These are phyloP conservation scores for Blastobotrys americana DNA, from an alignment of 805 yeast genomes.

Conservation along the genomic window DNA sequence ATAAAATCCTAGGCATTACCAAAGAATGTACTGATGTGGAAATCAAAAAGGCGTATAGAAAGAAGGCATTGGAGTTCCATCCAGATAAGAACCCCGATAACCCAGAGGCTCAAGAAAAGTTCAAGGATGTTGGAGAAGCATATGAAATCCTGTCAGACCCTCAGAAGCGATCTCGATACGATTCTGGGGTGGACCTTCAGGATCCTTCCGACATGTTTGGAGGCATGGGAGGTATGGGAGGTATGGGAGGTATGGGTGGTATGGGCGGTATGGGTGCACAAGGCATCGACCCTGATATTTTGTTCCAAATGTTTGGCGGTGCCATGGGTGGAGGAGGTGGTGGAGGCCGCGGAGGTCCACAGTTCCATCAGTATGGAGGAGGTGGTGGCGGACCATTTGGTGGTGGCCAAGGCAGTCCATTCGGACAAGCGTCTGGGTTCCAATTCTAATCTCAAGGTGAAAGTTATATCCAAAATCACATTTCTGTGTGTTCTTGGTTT, in stretches of 20 bases:
- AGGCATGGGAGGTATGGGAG: conserved; percentile 73
- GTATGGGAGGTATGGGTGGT: conserved; percentile 52
- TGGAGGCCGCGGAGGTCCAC: conserved; percentile 17
- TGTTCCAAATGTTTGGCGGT: conserved; percentile 36
- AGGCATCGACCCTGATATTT: conserved; percentile 31
- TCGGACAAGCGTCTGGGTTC: conserved; percentile 2
- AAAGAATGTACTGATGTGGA: conserved; percentile 44
- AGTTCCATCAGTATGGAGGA: conserved; percentile 13
- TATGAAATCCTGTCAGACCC: conserved; percentile 78
- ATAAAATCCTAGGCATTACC: conserved; percentile 51
- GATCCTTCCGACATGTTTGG: conserved; percentile 37
- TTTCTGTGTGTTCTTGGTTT: neutral
- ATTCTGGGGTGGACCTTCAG: conserved; percentile 71
- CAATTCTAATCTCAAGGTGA: neutral
- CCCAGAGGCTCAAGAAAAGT: conserved; percentile 84
- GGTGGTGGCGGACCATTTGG: conserved; percentile 17
- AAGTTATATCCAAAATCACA: neutral
- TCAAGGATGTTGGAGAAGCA: conserved; percentile 83
- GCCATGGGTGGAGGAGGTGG: conserved; percentile 21
- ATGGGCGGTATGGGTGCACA: conserved; percentile 39
- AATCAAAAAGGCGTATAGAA: conserved; percentile 69
- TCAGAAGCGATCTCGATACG: conserved; percentile 83
- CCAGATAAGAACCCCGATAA: conserved; percentile 68
- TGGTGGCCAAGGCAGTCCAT: conserved; percentile 11
- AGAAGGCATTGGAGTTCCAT: conserved; percentile 63